These are phyloP conservation scores for Kwoniella sp. DNA, from an alignment of 768 basidiomycete species.

Conservation along the genomic window DNA sequence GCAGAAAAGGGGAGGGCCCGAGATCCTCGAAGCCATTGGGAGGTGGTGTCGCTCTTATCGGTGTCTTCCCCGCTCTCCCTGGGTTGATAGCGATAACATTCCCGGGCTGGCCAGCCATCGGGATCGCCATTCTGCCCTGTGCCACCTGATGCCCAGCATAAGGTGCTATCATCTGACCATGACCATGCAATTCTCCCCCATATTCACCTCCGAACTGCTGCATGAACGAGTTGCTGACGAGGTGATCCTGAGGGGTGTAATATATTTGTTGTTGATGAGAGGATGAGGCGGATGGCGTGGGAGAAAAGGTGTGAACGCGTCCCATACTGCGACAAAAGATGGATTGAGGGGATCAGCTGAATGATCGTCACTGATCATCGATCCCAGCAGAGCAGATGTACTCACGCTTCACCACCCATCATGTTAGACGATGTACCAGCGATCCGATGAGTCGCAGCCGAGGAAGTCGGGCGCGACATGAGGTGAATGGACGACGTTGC, in stretches of 20 bases:
- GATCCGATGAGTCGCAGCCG: constrained; percentile 14
- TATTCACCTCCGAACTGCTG: constrained; percentile 8
- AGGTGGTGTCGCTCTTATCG: constrained; percentile 16
- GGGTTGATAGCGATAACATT: constrained; percentile 27
- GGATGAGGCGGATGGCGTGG: constrained; percentile 21
- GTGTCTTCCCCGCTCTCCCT: constrained; percentile 7
- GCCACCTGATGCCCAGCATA: constrained; percentile 30
- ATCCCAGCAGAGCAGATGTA: not conserved
- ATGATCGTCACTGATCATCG: no score
- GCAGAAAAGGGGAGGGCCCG: constrained; percentile 29
- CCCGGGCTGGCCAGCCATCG: constrained; percentile 26
- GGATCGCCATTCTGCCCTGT: constrained; percentile 31
- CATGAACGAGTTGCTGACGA: constrained; percentile 4
- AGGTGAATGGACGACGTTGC: not conserved
- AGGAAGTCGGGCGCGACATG: constrained; percentile 21
- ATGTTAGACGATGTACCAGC: constrained; percentile 17
- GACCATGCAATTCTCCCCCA: constrained; percentile 16
- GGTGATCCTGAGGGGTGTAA: constrained; percentile 20
- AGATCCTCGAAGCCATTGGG: constrained; percentile 16
- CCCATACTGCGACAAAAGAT: constrained; percentile 14
- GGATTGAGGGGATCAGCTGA: no score
- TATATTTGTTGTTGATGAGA: constrained; percentile 15
- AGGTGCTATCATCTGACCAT: constrained; percentile 22
- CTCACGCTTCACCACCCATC: constrained; percentile 26
- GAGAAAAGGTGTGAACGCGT: constrained; percentile 29